Evolutionary conservation across 345 rosid species (phyloP).

Genomic region (Fremontodendron californicum): DNA sequence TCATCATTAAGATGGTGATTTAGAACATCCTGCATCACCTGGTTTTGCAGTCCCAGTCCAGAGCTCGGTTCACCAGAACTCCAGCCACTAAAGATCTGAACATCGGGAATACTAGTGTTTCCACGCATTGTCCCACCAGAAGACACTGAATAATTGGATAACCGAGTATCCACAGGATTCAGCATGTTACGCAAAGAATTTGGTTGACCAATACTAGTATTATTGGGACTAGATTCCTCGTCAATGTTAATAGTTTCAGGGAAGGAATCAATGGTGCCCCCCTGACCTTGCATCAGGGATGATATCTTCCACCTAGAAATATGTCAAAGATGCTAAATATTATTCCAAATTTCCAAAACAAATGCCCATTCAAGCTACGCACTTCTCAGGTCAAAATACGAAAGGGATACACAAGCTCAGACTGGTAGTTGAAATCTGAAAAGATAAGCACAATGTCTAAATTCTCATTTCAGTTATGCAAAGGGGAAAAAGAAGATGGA

Average conservation of each 20-base stretch:
- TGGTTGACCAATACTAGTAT: conserved; percentile 36
- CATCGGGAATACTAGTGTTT: conserved; percentile 35
- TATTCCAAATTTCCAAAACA: conserved; percentile 12
- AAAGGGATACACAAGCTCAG: conserved; percentile 19
- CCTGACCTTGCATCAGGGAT: conserved; percentile 61
- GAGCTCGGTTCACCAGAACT: conserved; percentile 69
- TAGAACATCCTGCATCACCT: conserved; percentile 16
- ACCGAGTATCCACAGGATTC: conserved; percentile 42
- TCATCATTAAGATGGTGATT: conserved; percentile 23
- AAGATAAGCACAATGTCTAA: background rate
- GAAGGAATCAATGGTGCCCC: conserved; percentile 40
- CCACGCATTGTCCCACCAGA: conserved; percentile 36
- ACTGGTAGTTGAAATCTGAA: conserved; percentile 3
- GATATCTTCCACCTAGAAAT: conserved; percentile 25
- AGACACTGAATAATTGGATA: conserved; percentile 37
- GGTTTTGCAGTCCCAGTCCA: conserved; percentile 35
- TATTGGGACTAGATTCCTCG: conserved; percentile 41
- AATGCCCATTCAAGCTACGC: conserved; percentile 9
- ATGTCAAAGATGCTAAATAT: conserved; percentile 13
- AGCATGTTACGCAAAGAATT: conserved; percentile 34
- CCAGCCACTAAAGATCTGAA: conserved; percentile 48
- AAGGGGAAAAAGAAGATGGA: too few species aligned
- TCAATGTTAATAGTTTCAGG: conserved; percentile 49
- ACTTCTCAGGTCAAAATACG: conserved; percentile 12
- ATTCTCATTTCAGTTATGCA: background rate